phyloP scores from a whole-genome alignment of 108 stramenopile genomes.

The Nannochloropsis oceanica region DNA sequence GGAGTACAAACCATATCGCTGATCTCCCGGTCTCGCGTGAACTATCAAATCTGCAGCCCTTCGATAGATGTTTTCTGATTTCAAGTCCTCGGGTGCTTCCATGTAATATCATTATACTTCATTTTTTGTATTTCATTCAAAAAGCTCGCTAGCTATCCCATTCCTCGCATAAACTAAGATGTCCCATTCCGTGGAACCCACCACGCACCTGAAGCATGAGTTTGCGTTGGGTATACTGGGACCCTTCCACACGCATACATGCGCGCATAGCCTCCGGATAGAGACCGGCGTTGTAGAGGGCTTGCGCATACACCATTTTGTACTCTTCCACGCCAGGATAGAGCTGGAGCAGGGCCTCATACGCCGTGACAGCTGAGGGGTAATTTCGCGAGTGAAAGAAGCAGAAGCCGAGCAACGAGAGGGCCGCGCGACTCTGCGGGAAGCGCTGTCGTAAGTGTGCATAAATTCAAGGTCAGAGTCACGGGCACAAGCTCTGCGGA shows the following conservation, averaged over 20 bases:
- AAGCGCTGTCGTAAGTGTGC: constrained; percentile 38
- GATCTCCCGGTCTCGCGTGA: too few relatives aligned
- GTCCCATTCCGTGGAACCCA: neutral
- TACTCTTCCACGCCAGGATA: constrained; percentile 62
- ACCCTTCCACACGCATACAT: constrained; percentile 32
- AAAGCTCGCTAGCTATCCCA: too few relatives aligned
- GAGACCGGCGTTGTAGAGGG: constrained; percentile 50
- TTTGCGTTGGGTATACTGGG: constrained; percentile 47
- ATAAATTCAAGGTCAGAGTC: constrained; percentile 24
- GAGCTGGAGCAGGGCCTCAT: constrained; percentile 54
- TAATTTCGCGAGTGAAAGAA: constrained; percentile 49
- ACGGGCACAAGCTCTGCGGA: constrained; percentile 22
- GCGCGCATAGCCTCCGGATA: constrained; percentile 33
- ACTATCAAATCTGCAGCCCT: too few relatives aligned
- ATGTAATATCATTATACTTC: too few relatives aligned
- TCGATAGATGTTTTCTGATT: too few relatives aligned
- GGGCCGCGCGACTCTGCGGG: constrained; percentile 49
- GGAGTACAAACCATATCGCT: neutral
- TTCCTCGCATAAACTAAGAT: too few relatives aligned
- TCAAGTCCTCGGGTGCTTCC: too few relatives aligned
- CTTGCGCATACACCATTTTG: constrained; percentile 59
- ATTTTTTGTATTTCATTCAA: too few relatives aligned
- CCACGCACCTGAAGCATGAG: constrained; percentile 44
- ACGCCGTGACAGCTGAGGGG: constrained; percentile 36
- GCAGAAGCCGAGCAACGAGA: constrained; percentile 66